phyloP scores from a whole-genome alignment of 305 asterid species.

The Stenogyne calaminthoides region DNA sequence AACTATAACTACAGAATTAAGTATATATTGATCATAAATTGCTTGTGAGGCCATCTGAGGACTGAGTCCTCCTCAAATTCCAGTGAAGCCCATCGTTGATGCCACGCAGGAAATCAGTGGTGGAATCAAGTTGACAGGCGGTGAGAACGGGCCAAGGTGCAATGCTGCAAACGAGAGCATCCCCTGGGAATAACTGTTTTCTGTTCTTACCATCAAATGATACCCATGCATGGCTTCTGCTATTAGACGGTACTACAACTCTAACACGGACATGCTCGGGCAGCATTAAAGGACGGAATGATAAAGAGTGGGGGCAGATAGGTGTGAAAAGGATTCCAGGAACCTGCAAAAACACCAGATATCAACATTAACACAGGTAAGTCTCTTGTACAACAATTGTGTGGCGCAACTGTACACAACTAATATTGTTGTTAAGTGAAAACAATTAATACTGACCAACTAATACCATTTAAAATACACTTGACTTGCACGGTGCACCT shows the following conservation, averaged over 20 bases:
- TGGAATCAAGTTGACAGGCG: constrained; percentile 82
- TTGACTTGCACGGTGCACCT: too few species aligned
- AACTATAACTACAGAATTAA: too few species aligned
- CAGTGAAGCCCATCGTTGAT: constrained; percentile 96
- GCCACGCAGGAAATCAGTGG: constrained; percentile 79
- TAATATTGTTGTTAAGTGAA: too few species aligned
- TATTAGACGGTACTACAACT: constrained; percentile 82
- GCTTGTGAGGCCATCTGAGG: constrained; percentile 66
- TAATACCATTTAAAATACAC: too few species aligned
- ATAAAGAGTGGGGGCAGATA: constrained; percentile 92
- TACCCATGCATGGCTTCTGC: constrained; percentile 96
- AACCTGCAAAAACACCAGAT: constrained; percentile 46
- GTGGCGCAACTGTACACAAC: too few species aligned
- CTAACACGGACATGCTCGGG: constrained; percentile 84
- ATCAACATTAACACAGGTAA: background rate
- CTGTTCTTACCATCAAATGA: constrained; percentile 95
- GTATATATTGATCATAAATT: background rate
- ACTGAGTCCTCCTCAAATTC: constrained; percentile 91
- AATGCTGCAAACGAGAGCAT: constrained; percentile 94
- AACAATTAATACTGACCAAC: too few species aligned
- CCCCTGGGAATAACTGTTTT: constrained; percentile 79
- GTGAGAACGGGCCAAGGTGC: constrained; percentile 99
- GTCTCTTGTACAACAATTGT: too few species aligned
- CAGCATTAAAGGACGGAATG: constrained; percentile 88
- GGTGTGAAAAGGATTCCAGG: constrained; percentile 96